Evolutionary conservation across 2,329 filamentous ascomycete species (phyloP), one percentile per base, ranked within the genome.

Genomic region (Phialocephala subalpina): DNA sequence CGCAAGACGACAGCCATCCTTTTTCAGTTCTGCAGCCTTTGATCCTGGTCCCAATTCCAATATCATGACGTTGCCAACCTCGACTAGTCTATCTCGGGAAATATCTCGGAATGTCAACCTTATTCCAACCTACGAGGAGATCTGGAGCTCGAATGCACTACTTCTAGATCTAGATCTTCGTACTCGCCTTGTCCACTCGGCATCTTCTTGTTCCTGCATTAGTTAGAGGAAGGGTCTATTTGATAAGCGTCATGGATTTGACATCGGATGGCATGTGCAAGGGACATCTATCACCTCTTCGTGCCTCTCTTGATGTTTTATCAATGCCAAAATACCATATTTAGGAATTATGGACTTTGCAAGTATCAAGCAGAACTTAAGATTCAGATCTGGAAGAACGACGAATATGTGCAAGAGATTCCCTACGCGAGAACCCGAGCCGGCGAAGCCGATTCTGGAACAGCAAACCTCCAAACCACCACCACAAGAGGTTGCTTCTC

Each of bases 381-480:
- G 55, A 36, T 63, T 63, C 14, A 42, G 40, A 58, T 58, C 53
- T 29, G 42, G 55, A 9, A 40, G 61, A 20, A 42, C 52, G 27
- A 40, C 20, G 42, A 63, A 63, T 42, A 58, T 58, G 55, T 58
- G 61, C 22, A 63, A 63, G 42, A 52, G 53, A 27, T 63, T 63
- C 33, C 61, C 61, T 22, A 58, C 61, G 16, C 38, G 40, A 38
- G 29, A 58, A 18, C 25, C n/a, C 2, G 45, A 53, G 36, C 45
- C 45, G 6, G 33, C 18, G 16, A 52, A 7, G 49, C 25, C 22
- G 25, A 25, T 33, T 29, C 9, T 29, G 25, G 14, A 53, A n/a
- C 25, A 53, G 25, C 25, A 38, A 29, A 7, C 11, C 25, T 12
- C 25, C 5, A 58, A 11, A 25, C 2, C 18, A 27, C 1, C n/a